Base-by-base conservation (phyloP, 2,329 filamentous ascomycete species). In the Talaromyces atroroseus region DNA sequence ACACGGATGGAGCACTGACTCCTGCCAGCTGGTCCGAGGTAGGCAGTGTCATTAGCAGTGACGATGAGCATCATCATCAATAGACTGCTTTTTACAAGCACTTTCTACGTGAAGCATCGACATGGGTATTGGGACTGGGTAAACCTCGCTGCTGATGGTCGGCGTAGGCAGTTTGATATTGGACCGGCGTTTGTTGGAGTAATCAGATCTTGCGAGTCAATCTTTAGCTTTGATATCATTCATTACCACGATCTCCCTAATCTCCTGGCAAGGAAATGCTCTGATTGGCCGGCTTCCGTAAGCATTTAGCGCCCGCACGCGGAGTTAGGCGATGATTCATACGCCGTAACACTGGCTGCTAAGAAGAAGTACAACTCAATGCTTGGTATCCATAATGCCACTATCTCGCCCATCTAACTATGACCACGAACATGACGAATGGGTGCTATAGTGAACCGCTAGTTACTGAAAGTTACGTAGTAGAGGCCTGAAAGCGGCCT, bases 11-110 rank as follows among this genome's bases (percentile, higher is more conserved):
- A 10, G 58, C 65, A 42, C 61, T 63, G 56, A 76, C 74, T 21
- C 73, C 74, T 16, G 66, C 67, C 47, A 74, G 73, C 60, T 76
- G 74, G 74, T 76, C 74, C 36, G 74, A 76, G 54, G 65, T 76
- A 45, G 74, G 73, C 14, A 76, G 74, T 58, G 73, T 74, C 49
- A 61, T 75, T 24, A 76, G 74, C 62, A 67, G 67, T 36, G 71
- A 75, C 54, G 72, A 76, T 60, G 66, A 55, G 12, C 55, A 57
- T 34, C 57, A 66, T 47, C 58, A 60, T 23, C 46, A 54, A 32
- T 32, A 23, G 34, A 53, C 24, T 47, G n/a, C 21, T 47, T 38
- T 26, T 18, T 16, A 47, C 36, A 40, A 40, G 7, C 26, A 5
- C 26, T 29, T 29, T 26, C 24, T 26, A 26, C 8, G 12, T 10